Percentiles rank a stretch among this genome's conserved stretches.
These are phyloP conservation scores for Penicillium canariense DNA, from an alignment of 495 filamentous ascomycete species.

Conservation along the genomic window DNA sequence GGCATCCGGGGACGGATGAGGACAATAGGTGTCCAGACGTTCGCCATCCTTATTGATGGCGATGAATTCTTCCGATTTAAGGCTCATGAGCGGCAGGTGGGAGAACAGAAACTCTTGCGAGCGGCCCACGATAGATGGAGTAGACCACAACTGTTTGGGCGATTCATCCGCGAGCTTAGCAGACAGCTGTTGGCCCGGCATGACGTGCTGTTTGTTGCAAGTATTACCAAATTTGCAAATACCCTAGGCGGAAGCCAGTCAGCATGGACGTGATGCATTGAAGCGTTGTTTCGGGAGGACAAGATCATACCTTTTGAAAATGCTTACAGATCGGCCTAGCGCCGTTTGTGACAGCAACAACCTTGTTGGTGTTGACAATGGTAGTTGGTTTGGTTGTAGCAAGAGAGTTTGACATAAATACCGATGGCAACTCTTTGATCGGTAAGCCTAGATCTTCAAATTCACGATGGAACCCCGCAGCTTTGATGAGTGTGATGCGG, in stretches of 20 bases:
- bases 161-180: conserved; percentile 19
- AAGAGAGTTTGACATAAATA: conserved; percentile 27
- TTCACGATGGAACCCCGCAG: conserved; percentile 37
- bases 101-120: conserved; percentile 26
- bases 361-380: conserved; percentile 9
- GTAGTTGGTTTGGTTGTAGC: conserved; percentile 8
- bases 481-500: conserved; percentile 54
- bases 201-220: conserved; percentile 40
- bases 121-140: conserved; percentile 18
- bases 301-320: conserved; percentile 35
- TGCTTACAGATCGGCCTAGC: conserved; percentile 35
- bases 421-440: conserved; percentile 42
- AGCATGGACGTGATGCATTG: background rate
- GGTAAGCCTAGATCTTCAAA: conserved; percentile 36
- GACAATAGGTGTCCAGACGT: conserved; percentile 39
- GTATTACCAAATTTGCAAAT: conserved; percentile 39
- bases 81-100: conserved; percentile 23
- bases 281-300: background rate
- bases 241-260: conserved; percentile 24
- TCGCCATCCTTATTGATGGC: conserved; percentile 46
- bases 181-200: conserved; percentile 29
- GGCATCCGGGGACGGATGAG: conserved; percentile 26
- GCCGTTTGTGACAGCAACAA: conserved; percentile 5
- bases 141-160: conserved; percentile 18
- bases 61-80: conserved; percentile 33